Percentiles rank a stretch among this genome's conserved stretches.
Evolutionary conservation across 805 yeast species (phyloP).

Genomic region (Candida awuae): DNA sequence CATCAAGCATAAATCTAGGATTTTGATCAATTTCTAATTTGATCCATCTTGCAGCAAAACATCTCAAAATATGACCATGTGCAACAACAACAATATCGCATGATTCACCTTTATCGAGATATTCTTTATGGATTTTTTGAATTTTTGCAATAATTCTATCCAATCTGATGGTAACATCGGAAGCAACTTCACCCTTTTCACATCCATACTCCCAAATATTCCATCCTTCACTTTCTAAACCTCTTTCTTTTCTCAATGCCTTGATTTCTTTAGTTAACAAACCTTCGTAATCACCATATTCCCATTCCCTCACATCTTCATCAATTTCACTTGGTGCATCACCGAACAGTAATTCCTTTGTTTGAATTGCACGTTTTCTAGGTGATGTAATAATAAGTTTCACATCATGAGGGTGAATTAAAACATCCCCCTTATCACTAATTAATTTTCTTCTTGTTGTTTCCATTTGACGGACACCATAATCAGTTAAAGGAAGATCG

Average conservation of each 20-base stretch:
- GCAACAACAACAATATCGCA: slow-evolving; percentile 81
- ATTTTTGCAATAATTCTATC: slow-evolving; percentile 64
- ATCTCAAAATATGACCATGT: slow-evolving; percentile 89
- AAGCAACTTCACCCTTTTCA: slow-evolving; percentile 74
- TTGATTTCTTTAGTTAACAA: slow-evolving; percentile 58
- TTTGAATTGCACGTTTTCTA: slow-evolving; percentile 67
- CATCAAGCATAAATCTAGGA: slow-evolving; percentile 81
- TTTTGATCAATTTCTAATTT: slow-evolving; percentile 47
- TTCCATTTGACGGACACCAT: slow-evolving; percentile 70
- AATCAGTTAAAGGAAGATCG: slow-evolving; percentile 68
- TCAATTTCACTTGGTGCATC: slow-evolving; percentile 41
- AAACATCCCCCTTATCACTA: slow-evolving; percentile 40
- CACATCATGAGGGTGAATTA: slow-evolving; percentile 57
- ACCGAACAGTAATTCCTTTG: slow-evolving; percentile 56
- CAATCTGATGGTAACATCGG: slow-evolving; percentile 60
- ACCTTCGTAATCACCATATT: slow-evolving; percentile 95
- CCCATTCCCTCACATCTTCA: slow-evolving; percentile 87
- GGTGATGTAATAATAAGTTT: slow-evolving; percentile 74
- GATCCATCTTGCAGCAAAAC: slow-evolving; percentile 87
- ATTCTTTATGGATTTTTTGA: slow-evolving; percentile 48
- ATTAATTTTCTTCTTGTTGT: slow-evolving; percentile 67
- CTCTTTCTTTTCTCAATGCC: slow-evolving; percentile 49
- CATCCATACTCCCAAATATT: slow-evolving; percentile 89
- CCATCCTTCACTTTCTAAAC: slow-evolving; percentile 53
- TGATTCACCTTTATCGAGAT: slow-evolving; percentile 41